These are phyloP conservation scores for Phalaenopsis aphrodite DNA, from an alignment of 106 monocot genomes.

Conservation along the genomic window DNA sequence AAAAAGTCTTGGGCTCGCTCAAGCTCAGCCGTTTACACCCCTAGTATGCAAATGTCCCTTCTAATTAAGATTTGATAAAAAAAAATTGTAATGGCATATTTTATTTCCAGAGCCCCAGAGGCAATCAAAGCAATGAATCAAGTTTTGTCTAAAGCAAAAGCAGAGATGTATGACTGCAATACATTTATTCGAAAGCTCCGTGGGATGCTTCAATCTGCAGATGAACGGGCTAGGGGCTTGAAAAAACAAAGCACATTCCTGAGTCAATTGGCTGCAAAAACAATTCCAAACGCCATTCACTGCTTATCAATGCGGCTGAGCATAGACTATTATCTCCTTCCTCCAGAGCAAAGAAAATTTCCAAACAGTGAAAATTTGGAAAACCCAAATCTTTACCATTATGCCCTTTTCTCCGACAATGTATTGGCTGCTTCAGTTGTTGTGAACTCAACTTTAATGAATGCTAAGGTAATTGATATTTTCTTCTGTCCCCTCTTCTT, in stretches of 20 bases:
- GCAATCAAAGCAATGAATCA: constrained; percentile 69
- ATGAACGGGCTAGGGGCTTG: constrained; percentile 58
- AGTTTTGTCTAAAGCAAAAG: constrained; percentile 56
- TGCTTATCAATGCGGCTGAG: constrained; percentile 70
- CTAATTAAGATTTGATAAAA: background rate
- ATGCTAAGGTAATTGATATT: constrained; percentile 46
- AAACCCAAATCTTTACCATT: constrained; percentile 59
- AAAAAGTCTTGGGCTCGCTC: no score
- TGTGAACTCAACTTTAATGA: constrained; percentile 77
- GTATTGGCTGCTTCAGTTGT: constrained; percentile 78
- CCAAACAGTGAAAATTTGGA: constrained; percentile 61
- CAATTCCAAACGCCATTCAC: constrained; percentile 71
- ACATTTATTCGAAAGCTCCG: constrained; percentile 45
- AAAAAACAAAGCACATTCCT: constrained; percentile 77
- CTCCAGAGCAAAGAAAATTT: constrained; percentile 59
- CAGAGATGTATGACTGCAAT: constrained; percentile 57
- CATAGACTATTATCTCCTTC: constrained; percentile 63
- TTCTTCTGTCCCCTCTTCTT: background rate
- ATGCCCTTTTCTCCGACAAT: constrained; percentile 81
- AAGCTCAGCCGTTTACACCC: no score
- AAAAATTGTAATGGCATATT: background rate
- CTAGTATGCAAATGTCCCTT: no score
- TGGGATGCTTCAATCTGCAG: constrained; percentile 73
- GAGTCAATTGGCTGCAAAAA: constrained; percentile 76
- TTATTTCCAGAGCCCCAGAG: constrained; percentile 42